Evolutionary conservation across 2,329 filamentous ascomycete species (phyloP), one percentile per base, ranked within the genome.

Genomic region (Fusarium robinianum): DNA sequence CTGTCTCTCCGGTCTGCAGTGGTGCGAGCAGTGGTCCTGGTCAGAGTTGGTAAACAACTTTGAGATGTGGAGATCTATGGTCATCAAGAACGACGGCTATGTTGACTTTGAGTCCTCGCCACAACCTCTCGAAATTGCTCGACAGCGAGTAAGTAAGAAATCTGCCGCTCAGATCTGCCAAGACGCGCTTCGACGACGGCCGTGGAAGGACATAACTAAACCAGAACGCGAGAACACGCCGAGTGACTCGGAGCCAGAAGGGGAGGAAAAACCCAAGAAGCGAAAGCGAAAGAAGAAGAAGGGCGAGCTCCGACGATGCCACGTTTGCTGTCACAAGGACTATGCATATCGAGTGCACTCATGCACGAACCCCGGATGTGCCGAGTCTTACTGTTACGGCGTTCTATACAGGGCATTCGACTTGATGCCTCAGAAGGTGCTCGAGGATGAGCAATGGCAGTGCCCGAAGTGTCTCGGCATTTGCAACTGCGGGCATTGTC

Each of bases 1-100:
- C 3, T 99, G 94, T 62, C 79, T 95, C 36, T 95, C 91, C 4
- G 84, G 83, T 14, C 78, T 96, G 8, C 83, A 81, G 49, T 99
- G 92, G 91, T 90, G 89, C 36, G 91, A 99, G 64, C 94, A 97
- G 64, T 96, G 91, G 78, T 74, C 80, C 9, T 97, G 91, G 91
- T 77, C 82, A 27, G 83, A 90, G 10, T 74, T 99, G 8, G 75
- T 83, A 0, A 75, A 83, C 36, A 86, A 87, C 46, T 90, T 97
- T 64, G 91, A 96, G 51, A 72, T 72, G 3, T 99, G 92, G 90
- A 81, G 90, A 25, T 77, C 79, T 12, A 81, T 90, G 67, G 83
- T 96, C 21, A 83, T 95, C 36, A 77, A 82, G 35, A 83, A 88
- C 51, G 83, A 88, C 53, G 83, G 84, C 26, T 85, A 79, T 37